Conservation (phyloP, 805 yeast species). For the Blastobotrys muscicola region DNA sequence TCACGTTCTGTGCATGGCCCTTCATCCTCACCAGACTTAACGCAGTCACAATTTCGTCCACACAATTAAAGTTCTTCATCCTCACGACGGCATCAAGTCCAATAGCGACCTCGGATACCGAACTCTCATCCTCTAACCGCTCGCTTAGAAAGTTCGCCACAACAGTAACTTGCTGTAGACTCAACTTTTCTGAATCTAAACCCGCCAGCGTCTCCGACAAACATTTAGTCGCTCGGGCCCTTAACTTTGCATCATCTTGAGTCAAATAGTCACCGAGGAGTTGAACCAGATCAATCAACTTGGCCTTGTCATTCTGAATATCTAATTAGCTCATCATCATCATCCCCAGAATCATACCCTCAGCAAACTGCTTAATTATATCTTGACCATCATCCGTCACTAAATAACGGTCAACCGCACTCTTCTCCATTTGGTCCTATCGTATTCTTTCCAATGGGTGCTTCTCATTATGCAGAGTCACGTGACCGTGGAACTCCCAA, state of each 20-base stretch:
- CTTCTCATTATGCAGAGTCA: too few relatives aligned
- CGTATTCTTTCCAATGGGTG: too few relatives aligned
- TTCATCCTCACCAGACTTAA: slow-evolving; percentile 27
- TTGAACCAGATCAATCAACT: slow-evolving; percentile 45
- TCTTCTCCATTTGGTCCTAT: slow-evolving; percentile 10
- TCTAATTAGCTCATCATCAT: slow-evolving; percentile 6
- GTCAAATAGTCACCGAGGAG: slow-evolving; percentile 54
- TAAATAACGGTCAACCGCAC: slow-evolving; percentile 30
- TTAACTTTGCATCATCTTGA: slow-evolving; percentile 43
- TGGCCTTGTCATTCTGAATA: slow-evolving; percentile 23
- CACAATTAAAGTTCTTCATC: slow-evolving; percentile 41
- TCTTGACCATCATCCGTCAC: slow-evolving; percentile 33
- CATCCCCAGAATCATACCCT: slow-evolving; percentile 9
- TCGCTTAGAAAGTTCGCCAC: slow-evolving; percentile 44
- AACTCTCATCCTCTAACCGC: slow-evolving; percentile 56
- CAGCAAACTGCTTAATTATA: slow-evolving; percentile 22
- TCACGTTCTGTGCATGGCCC: slow-evolving; percentile 23
- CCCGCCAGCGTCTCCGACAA: slow-evolving; percentile 31
- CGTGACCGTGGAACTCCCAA: too few relatives aligned
- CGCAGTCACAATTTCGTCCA: slow-evolving; percentile 23
- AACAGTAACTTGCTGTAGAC: slow-evolving; percentile 28
- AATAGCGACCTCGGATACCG: slow-evolving; percentile 41
- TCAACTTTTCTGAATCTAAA: slow-evolving; percentile 25
- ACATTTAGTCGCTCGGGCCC: slow-evolving; percentile 37
- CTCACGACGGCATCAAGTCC: slow-evolving; percentile 45